These are phyloP conservation scores for Talaromyces pinophilus DNA, from an alignment of 2,329 filamentous ascomycete genomes.

Conservation along the genomic window DNA sequence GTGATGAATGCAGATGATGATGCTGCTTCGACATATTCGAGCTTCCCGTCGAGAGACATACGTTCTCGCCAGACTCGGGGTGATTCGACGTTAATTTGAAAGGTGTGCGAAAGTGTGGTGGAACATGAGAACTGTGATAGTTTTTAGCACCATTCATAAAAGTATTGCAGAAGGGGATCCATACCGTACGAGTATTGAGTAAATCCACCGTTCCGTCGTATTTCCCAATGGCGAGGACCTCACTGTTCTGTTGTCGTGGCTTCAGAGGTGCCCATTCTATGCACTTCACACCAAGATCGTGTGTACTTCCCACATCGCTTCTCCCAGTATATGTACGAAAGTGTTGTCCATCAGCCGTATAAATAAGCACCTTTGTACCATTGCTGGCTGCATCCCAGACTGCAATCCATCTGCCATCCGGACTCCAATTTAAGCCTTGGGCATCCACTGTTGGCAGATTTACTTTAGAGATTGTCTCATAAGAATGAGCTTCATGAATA, in stretches of 20 bases:
- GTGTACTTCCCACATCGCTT: constrained; percentile 37
- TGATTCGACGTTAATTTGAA: constrained; percentile 34
- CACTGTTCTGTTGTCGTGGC: constrained; percentile 30
- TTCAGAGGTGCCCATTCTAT: constrained; percentile 55
- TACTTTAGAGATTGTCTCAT: constrained; percentile 37
- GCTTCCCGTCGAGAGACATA: constrained; percentile 29
- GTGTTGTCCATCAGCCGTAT: constrained; percentile 61
- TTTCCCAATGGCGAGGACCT: constrained; percentile 53
- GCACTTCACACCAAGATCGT: constrained; percentile 53
- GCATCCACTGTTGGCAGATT: constrained; percentile 56
- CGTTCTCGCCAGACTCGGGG: constrained; percentile 41
- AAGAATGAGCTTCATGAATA: constrained; percentile 40
- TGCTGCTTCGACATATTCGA: constrained; percentile 41
- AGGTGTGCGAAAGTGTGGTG: constrained; percentile 38
- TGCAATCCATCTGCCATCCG: constrained; percentile 61
- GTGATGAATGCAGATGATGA: constrained; percentile 39
- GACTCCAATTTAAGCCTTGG: constrained; percentile 61
- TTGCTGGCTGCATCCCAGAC: constrained; percentile 57
- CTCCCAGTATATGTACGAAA: constrained; percentile 55
- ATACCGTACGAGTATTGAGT: constrained; percentile 46
- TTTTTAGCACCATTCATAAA: too few relatives aligned
- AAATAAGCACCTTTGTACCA: constrained; percentile 55
- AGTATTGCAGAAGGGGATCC: constrained; percentile 14
- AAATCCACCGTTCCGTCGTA: constrained; percentile 54
- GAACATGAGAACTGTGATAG: constrained; percentile 36